Evolutionary conservation across 1,284 basidiomycete genomes (phyloP).

Genomic region (Pseudozyma sp.): DNA sequence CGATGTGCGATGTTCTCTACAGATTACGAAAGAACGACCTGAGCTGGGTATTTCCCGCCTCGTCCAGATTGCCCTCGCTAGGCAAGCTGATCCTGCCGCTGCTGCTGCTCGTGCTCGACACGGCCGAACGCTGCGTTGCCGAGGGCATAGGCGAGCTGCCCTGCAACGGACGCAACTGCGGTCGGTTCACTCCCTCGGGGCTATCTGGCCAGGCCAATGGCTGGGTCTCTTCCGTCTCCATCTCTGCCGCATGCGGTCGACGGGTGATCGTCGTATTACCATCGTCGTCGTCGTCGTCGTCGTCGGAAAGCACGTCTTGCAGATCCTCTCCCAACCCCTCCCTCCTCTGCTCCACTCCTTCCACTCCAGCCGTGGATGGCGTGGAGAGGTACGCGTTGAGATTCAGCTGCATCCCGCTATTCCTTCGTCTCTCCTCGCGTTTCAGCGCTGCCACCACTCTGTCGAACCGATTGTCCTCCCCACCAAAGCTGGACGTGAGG

Average conservation of each 20-base stretch:
- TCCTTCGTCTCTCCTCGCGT: conserved; percentile 23
- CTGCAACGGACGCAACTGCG: not conserved
- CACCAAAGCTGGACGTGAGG: conserved; percentile 7
- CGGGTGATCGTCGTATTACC: not conserved
- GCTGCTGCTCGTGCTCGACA: conserved; percentile 2
- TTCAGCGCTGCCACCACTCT: conserved; percentile 26
- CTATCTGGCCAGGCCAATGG: conserved; percentile 23
- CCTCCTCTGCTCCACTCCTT: not conserved
- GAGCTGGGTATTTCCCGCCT: conserved; percentile 14
- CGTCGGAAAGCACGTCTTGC: conserved; percentile 31
- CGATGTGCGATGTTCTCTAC: too few species aligned
- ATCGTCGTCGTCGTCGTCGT: conserved; percentile 8
- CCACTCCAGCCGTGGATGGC: not conserved
- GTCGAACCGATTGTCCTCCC: conserved; percentile 12
- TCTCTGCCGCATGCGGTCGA: too few species aligned
- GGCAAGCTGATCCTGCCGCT: conserved; percentile 19
- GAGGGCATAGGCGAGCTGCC: conserved; percentile 2
- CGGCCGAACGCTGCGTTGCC: conserved; percentile 3
- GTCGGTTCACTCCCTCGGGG: not conserved
- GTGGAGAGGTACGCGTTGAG: conserved; percentile 11
- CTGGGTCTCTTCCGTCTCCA: conserved; percentile 25
- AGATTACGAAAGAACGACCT: conserved; percentile 18
- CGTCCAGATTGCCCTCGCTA: conserved; percentile 9
- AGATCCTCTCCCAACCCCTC: conserved; percentile 21
- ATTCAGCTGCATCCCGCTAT: conserved; percentile 28